Percentiles rank a stretch among this genome's conserved stretches.
Conservation (phyloP, 1,284 basidiomycete genomes). For the Cryptococcus wingfieldii region DNA sequence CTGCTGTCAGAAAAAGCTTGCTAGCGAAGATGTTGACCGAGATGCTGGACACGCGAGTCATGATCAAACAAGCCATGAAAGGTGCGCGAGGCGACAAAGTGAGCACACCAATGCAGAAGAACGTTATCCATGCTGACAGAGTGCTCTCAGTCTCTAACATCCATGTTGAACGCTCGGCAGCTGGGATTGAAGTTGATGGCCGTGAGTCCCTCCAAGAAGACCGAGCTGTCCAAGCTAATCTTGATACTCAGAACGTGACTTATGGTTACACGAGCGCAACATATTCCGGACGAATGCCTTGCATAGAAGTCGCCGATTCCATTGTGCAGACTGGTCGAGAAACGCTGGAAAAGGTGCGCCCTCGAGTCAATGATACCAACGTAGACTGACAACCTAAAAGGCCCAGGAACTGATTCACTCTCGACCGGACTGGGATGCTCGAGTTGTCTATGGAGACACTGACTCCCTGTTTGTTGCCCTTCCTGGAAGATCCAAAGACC, state of each 20-base stretch:
- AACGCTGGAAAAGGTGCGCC: conserved; percentile 79
- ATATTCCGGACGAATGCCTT: conserved; percentile 95
- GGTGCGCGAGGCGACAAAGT: conserved; percentile 70
- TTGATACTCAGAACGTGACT: conserved; percentile 64
- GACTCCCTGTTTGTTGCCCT: conserved; percentile 92
- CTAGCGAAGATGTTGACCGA: conserved; percentile 89
- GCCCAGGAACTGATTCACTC: conserved; percentile 78
- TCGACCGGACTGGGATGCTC: conserved; percentile 77
- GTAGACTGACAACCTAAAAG: conserved; percentile 48
- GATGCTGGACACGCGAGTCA: conserved; percentile 90
- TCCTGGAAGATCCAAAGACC: conserved; percentile 80
- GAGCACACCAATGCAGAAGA: conserved; percentile 1
- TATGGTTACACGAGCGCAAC: conserved; percentile 94
- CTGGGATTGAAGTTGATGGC: conserved; percentile 76
- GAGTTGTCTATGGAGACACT: conserved; percentile 97
- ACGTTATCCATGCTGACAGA: conserved; percentile 5
- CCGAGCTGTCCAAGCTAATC: background rate
- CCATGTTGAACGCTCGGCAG: conserved; percentile 80
- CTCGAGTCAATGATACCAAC: background rate
- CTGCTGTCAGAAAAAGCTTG: conserved; percentile 74
- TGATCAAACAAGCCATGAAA: conserved; percentile 97
- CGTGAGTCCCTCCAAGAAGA: conserved; percentile 21
- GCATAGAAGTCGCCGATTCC: conserved; percentile 94
- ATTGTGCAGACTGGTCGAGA: conserved; percentile 96
- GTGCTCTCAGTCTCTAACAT: conserved; percentile 58